Conservation (phyloP, 164 flowering plant genomes). For the Annona cherimola region DNA sequence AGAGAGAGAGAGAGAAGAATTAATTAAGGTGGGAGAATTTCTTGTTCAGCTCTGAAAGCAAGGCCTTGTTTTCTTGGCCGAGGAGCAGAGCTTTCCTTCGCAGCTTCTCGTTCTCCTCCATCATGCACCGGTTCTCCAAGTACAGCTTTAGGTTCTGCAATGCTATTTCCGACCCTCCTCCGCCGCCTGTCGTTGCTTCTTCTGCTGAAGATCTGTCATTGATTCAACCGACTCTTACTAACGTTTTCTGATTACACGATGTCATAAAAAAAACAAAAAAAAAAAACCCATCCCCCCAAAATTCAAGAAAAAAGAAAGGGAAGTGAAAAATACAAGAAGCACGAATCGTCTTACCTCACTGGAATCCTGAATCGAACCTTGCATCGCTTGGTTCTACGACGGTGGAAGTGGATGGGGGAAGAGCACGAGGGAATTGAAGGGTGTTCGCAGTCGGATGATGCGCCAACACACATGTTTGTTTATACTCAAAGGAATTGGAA, state of each 20-base stretch:
- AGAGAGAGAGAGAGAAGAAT: background rate
- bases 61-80: slow-evolving; percentile 38
- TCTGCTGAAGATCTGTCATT: background rate
- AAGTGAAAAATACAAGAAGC: background rate
- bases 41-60: slow-evolving; percentile 32
- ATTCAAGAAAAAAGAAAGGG: no score
- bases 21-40: slow-evolving; percentile 4
- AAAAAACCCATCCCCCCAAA: background rate
- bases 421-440: background rate
- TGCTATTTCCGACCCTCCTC: slow-evolving; percentile 21
- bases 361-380: slow-evolving; percentile 24
- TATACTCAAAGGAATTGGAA: background rate
- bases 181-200: background rate
- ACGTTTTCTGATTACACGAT: slow-evolving; percentile 12
- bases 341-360: slow-evolving; percentile 14
- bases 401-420: background rate
- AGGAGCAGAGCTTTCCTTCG: slow-evolving; percentile 40
- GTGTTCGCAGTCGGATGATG: background rate
- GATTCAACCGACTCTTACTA: background rate
- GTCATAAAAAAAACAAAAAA: background rate
- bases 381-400: slow-evolving; percentile 10
- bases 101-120: slow-evolving; percentile 51
- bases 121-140: slow-evolving; percentile 41
- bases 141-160: slow-evolving; percentile 48
- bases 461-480: slow-evolving; percentile 19